phyloP scores from a whole-genome alignment of 441 rosid species.

The Brassica hybrid region DNA sequence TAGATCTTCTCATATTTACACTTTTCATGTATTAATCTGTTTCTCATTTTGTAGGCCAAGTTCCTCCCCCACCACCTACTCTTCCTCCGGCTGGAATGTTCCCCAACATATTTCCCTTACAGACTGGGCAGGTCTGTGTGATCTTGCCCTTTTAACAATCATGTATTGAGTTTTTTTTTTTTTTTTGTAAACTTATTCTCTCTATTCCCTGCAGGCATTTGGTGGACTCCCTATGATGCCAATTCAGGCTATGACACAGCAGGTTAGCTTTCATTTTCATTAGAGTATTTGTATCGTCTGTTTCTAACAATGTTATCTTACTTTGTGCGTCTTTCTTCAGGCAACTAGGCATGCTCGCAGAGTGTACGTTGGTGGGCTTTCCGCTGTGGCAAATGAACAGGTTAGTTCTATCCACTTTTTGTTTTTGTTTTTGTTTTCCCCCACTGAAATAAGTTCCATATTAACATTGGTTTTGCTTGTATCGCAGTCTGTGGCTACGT shows the following conservation, averaged over 20 bases:
- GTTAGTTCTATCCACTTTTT: constrained; percentile 37
- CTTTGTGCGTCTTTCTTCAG: constrained; percentile 45
- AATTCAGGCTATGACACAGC: constrained; percentile 99
- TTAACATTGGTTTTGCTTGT: constrained; percentile 24
- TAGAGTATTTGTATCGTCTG: background rate
- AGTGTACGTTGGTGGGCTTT: constrained; percentile 96
- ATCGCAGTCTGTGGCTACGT: constrained; percentile 86
- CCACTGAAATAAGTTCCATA: background rate
- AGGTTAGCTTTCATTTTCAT: constrained; percentile 52
- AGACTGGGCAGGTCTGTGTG: constrained; percentile 65
- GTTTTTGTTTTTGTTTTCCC: background rate
- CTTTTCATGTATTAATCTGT: constrained; percentile 37
- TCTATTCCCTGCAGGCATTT: constrained; percentile 59
- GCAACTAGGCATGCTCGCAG: constrained; percentile 98
- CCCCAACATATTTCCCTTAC: constrained; percentile 76
- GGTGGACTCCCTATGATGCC: constrained; percentile 91
- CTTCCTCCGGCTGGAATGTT: constrained; percentile 85
- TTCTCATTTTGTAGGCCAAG: constrained; percentile 66
- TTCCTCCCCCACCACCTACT: constrained; percentile 67
- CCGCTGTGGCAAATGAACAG: constrained; percentile 98
- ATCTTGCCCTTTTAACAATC: background rate
- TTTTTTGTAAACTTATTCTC: constrained; percentile 25
- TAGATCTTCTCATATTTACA: constrained; percentile 24
- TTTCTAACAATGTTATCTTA: constrained; percentile 7
- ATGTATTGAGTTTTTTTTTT: constrained; percentile 4